Base-by-base conservation (phyloP, 441 rosid genomes). In the Pelargonium australe region DNA sequence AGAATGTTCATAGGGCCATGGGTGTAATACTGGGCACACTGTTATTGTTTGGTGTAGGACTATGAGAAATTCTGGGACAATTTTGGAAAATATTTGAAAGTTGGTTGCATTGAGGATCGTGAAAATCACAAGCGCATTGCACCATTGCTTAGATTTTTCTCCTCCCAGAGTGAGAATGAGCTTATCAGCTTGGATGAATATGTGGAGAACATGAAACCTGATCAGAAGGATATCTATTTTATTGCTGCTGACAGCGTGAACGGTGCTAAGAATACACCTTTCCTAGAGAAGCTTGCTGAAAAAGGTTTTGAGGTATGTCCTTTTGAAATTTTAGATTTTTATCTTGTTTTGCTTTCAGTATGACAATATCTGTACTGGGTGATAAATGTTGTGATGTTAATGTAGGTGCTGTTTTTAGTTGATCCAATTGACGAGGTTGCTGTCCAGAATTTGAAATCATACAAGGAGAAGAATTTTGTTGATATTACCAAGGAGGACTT, bases 381-480 rank as follows among this genome's bases (percentile, higher is more conserved):
- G 66, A 41, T 81, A 55, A 75, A 43, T 53, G 41, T 60, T 57
- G 40, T 58, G 70, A 64, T 23, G 62, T 74, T 68, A 17, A 51
- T 4, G 60, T 14, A 95, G 97, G 98, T 95, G 72, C 84, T 95
- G 17, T 89, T 89, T 81, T 85, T 95, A 71, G 75, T 95, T 68
- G 99, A 95, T 78, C 97, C 99, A n/a, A 95, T 90, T 4, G 99
- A 95, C 79, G 99, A 95, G 76, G 93, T 92, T 79, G 96, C 98
- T 13, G 87, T 95, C 79, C 97, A 92, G 85, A 92, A 95, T 78
- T 82, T 92, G 72, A 95, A 92, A 76, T 86, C 95, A 51, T 95
- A 86, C 91, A 92, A 95, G 65, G 99, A 92, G 73, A 95, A 92
- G 88, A 95, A 92, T 72, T 90, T 95, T 70, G 92, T 92, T 79